phyloP scores from a whole-genome alignment of 768 basidiomycete genomes.

The Calocybe cyanea region DNA sequence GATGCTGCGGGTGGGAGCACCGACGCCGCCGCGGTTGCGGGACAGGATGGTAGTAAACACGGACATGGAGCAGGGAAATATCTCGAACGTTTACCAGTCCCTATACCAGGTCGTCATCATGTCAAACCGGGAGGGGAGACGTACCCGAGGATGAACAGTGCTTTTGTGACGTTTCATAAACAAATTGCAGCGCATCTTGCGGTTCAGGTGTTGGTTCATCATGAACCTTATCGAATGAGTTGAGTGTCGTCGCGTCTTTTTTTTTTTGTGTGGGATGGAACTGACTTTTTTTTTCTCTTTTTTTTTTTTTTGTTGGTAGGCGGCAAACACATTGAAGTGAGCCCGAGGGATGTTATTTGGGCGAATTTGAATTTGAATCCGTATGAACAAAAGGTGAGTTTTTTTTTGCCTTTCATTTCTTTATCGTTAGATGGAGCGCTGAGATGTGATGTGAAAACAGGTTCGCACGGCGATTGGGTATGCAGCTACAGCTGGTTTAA shows the following conservation, averaged over 20 bases:
- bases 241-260: slow-evolving; percentile 10
- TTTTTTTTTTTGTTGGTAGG: slow-evolving; percentile 22
- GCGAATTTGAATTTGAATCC: slow-evolving; percentile 84
- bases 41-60: no score
- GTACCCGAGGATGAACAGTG: slow-evolving; percentile 66
- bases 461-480: slow-evolving; percentile 65
- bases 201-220: slow-evolving; percentile 67
- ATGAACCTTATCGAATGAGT: slow-evolving; percentile 82
- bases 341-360: slow-evolving; percentile 92
- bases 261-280: neutral
- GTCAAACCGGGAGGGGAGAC: no score
- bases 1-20: no score
- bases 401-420: neutral
- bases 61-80: no score
- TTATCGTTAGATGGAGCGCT: slow-evolving; percentile 25
- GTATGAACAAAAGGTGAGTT: slow-evolving; percentile 65
- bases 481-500: slow-evolving; percentile 71
- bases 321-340: slow-evolving; percentile 72
- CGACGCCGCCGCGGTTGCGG: no score
- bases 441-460: no score
- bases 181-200: slow-evolving; percentile 94
- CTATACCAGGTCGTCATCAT: no score
- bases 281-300: neutral
- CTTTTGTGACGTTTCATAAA: slow-evolving; percentile 87
- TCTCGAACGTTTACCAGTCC: no score